Conservation (phyloP, 352 stramenopile genomes). For the Pythium apleroticum region DNA sequence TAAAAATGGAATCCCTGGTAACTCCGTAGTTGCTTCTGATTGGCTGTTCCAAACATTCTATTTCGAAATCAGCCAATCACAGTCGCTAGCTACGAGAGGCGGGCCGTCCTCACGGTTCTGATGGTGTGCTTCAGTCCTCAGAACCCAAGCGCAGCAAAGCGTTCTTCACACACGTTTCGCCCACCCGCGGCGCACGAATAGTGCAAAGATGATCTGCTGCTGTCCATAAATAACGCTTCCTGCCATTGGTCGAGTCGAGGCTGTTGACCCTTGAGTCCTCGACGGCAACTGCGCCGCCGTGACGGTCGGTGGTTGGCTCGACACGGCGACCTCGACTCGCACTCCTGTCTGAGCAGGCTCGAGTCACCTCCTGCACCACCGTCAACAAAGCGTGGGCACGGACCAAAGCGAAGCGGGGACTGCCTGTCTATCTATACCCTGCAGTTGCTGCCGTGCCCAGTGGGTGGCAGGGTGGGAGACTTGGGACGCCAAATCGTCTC, state of each 20-base stretch:
- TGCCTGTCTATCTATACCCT: slow-evolving; percentile 6
- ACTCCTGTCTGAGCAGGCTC: background rate
- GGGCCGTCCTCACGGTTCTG: background rate
- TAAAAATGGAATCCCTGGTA: slow-evolving; percentile 2
- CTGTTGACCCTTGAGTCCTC: background rate
- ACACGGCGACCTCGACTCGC: background rate
- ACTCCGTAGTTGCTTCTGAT: background rate
- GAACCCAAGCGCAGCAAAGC: background rate
- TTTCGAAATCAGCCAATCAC: slow-evolving; percentile 4
- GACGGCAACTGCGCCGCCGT: background rate
- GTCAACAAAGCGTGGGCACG: background rate
- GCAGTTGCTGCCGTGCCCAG: slow-evolving; percentile 6
- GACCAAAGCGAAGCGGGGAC: background rate
- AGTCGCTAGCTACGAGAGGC: background rate
- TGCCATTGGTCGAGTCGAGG: background rate
- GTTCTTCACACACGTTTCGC: too few relatives aligned
- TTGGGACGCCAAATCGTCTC: slow-evolving; percentile 6
- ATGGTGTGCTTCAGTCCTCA: background rate
- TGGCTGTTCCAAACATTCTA: background rate
- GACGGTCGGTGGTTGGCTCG: background rate
- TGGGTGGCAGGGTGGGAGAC: background rate
- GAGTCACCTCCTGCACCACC: background rate
- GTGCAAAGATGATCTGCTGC: background rate
- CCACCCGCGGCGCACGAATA: background rate
- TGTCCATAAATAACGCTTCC: background rate